Percentiles rank a stretch among this genome's conserved stretches.
Conservation (phyloP, 192 early-diverging fungal species). For the Linnemannia schmuckeri region DNA sequence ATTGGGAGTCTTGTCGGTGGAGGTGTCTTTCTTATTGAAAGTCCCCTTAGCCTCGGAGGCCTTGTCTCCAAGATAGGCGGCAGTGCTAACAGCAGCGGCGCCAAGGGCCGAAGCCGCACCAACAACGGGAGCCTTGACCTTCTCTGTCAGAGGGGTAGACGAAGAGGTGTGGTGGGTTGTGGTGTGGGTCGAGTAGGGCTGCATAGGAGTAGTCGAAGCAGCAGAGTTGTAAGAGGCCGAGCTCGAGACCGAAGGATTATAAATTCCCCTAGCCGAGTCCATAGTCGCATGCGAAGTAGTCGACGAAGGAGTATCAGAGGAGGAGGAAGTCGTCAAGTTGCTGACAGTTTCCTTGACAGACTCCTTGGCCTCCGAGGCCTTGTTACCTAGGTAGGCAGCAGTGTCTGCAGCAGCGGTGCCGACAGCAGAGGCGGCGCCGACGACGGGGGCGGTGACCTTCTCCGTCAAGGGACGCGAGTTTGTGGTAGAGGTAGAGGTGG, state of each 20-base stretch:
- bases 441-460: slow-evolving; percentile 6
- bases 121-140: slow-evolving; percentile 15
- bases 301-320: background rate
- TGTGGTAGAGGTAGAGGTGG: background rate
- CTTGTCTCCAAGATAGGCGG: slow-evolving; percentile 13
- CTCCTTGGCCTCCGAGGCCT: background rate
- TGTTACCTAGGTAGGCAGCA: slow-evolving; percentile 15
- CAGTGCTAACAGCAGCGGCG: slow-evolving; percentile 14
- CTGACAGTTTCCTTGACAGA: background rate
- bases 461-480: background rate
- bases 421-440: slow-evolving; percentile 3
- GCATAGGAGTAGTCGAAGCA: background rate
- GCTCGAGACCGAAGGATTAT: background rate
- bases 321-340: background rate
- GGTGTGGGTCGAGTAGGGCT: background rate
- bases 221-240: background rate
- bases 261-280: background rate
- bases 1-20: background rate
- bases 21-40: background rate
- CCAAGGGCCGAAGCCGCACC: slow-evolving; percentile 13
- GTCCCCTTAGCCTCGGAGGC: background rate
- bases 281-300: background rate
- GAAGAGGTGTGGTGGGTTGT: background rate
- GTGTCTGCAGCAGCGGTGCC: slow-evolving; percentile 15
- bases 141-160: slow-evolving; percentile 1